These are phyloP conservation scores for Mycosarcoma mackinlayi DNA, from an alignment of 1,284 basidiomycete species.

Conservation along the genomic window DNA sequence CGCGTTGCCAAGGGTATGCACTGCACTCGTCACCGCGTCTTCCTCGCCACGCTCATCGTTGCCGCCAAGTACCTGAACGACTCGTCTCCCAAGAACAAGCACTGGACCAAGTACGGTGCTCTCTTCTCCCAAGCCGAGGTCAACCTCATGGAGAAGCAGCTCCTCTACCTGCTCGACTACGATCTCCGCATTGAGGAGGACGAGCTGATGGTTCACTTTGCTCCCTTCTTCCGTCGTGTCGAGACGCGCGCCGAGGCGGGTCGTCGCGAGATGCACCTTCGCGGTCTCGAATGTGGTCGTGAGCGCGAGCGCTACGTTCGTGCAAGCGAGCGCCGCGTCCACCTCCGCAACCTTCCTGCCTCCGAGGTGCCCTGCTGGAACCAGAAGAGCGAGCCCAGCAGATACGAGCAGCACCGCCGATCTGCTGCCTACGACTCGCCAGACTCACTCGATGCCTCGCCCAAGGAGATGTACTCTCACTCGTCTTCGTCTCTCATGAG, in stretches of 20 bases:
- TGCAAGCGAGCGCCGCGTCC: slow-evolving; percentile 63
- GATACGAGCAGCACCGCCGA: slow-evolving; percentile 40
- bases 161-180: slow-evolving; percentile 68
- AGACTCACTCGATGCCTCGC: slow-evolving; percentile 35
- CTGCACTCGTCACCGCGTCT: slow-evolving; percentile 92
- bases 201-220: slow-evolving; percentile 66
- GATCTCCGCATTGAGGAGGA: slow-evolving; percentile 68
- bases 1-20: slow-evolving; percentile 87
- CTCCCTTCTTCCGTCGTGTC: slow-evolving; percentile 65
- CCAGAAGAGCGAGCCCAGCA: slow-evolving; percentile 42
- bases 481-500: slow-evolving; percentile 45
- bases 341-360: slow-evolving; percentile 61
- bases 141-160: slow-evolving; percentile 95
- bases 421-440: slow-evolving; percentile 44
- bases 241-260: slow-evolving; percentile 64
- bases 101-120: slow-evolving; percentile 77
- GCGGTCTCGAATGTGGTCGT: slow-evolving; percentile 64
- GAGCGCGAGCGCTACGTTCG: slow-evolving; percentile 65
- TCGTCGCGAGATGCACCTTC: slow-evolving; percentile 66
- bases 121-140: slow-evolving; percentile 76
- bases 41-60: slow-evolving; percentile 93
- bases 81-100: slow-evolving; percentile 85
- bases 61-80: slow-evolving; percentile 98
- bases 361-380: slow-evolving; percentile 66
- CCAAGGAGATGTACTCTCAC: slow-evolving; percentile 28